Evolutionary conservation across 345 rosid species (phyloP).

Genomic region (Iberis pinnata): DNA sequence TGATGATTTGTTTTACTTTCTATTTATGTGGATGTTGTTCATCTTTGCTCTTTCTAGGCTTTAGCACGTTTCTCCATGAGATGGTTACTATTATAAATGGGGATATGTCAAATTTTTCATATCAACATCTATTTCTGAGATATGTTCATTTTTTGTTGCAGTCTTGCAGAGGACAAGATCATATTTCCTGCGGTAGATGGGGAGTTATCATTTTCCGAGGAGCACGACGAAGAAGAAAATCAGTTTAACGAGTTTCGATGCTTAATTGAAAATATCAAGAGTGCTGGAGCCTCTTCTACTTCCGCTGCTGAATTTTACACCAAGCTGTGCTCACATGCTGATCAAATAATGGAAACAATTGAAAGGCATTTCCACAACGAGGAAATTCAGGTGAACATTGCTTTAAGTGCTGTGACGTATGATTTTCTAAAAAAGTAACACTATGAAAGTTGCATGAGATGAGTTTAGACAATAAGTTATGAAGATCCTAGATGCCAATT

Average conservation of each 20-base stretch:
- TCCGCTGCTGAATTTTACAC: conserved; percentile 65
- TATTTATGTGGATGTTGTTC: conserved; percentile 2
- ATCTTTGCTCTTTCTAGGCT: conserved; percentile 16
- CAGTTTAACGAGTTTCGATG: conserved; percentile 66
- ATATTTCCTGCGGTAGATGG: conserved; percentile 86
- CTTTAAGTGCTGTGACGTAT: conserved; percentile 14
- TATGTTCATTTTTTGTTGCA: conserved; percentile 32
- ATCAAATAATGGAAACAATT: conserved; percentile 76
- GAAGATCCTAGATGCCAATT: not conserved
- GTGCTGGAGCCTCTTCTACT: conserved; percentile 60
- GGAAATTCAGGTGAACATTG: conserved; percentile 68
- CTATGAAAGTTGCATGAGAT: conserved; percentile 16
- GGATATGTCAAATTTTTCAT: conserved; percentile 3
- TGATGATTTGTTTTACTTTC: conserved; percentile 16
- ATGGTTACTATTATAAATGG: conserved; percentile 6
- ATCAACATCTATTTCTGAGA: conserved; percentile 14
- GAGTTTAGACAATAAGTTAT: conserved; percentile 16
- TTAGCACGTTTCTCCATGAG: conserved; percentile 17
- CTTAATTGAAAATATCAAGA: conserved; percentile 73
- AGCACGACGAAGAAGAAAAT: conserved; percentile 80
- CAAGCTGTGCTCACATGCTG: conserved; percentile 75
- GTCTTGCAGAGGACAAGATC: conserved; percentile 87
- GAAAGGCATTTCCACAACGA: conserved; percentile 66
- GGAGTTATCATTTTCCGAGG: conserved; percentile 61
- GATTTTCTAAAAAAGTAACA: conserved; percentile 20